Conservation (phyloP, 208 protist genomes). For the Kentomonas sorsogonicus region DNA sequence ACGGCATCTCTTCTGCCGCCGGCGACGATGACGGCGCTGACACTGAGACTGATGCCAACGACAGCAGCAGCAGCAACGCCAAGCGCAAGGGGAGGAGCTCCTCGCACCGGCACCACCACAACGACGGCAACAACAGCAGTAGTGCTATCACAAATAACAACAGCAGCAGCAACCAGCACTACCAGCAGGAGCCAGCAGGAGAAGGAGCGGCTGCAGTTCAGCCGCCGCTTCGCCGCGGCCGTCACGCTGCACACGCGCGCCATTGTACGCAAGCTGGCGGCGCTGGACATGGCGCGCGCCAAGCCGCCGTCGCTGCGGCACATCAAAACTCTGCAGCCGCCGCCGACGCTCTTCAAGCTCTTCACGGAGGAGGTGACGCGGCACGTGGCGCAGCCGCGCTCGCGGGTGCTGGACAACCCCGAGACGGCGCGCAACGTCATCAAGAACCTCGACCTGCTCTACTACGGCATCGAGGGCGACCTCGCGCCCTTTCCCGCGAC, state of each 20-base stretch:
- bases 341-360: slow-evolving; percentile 35
- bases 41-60: no score
- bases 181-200: no score
- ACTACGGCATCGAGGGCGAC: slow-evolving; percentile 47
- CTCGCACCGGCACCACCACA: no score
- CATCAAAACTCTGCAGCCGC: slow-evolving; percentile 36
- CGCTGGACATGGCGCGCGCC: slow-evolving; percentile 63
- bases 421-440: slow-evolving; percentile 60
- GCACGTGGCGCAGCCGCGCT: slow-evolving; percentile 44
- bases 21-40: no score
- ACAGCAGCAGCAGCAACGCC: no score
- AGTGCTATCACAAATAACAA: no score
- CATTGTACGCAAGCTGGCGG: slow-evolving; percentile 64
- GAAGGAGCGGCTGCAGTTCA: slow-evolving; percentile 7
- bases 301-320: slow-evolving; percentile 57
- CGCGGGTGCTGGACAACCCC: slow-evolving; percentile 18
- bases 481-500: slow-evolving; percentile 49
- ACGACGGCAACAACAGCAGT: no score
- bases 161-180: no score
- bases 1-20: no score
- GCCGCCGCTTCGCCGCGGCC: slow-evolving; percentile 26
- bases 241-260: slow-evolving; percentile 43
- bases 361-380: slow-evolving; percentile 73
- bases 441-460: slow-evolving; percentile 70
- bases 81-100: no score